Base-by-base conservation (phyloP, 83 land plant species). In the Picea abies region DNA sequence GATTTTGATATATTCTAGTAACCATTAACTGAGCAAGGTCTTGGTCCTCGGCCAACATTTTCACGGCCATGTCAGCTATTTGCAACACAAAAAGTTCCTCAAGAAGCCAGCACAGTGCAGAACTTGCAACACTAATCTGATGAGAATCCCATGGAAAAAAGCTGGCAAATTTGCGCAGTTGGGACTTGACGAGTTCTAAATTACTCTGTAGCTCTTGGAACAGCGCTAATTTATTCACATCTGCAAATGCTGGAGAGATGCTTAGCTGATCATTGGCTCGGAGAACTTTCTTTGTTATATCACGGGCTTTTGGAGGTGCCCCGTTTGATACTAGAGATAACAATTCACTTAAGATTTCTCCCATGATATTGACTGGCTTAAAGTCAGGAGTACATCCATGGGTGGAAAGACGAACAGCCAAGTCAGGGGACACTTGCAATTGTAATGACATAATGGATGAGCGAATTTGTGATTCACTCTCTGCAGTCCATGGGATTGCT, bases 61-160 rank as follows among this genome's bases (percentile, higher is more conserved):
- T 85, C 19, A 87, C 79, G 47, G 87, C 84, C 23, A 80, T 67
- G 22, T 85, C 87, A 65, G 88, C 84, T 44, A 87, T 87, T 83
- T 87, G 87, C 68, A 87, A 70, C 11, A 82, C 75, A 84, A 87
- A 87, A 19, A 85, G 58, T 64, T 87, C 89, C 52, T 87, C 89
- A 47, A 87, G 37, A 41, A 87, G 89, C 89, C 89, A 87, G n/a
- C 89, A 32, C 25, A 87, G 68, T 19, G 89, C 49, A 23, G 86
- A 83, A 60, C 88, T 83, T 47, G 86, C 86, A 52, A 87, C 79
- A 32, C 58, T 84, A 11, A 87, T 83, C 73, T 87, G 86, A 83
- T 87, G 86, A 26, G 83, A 65, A 83, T 87, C 80, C 88, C 86
- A 84, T 44, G 7, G 6, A 41, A 84, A 87, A 26, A 80, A 84